Conservation (phyloP, 2,329 filamentous ascomycete genomes). For the Fusarium protoensiforme region DNA sequence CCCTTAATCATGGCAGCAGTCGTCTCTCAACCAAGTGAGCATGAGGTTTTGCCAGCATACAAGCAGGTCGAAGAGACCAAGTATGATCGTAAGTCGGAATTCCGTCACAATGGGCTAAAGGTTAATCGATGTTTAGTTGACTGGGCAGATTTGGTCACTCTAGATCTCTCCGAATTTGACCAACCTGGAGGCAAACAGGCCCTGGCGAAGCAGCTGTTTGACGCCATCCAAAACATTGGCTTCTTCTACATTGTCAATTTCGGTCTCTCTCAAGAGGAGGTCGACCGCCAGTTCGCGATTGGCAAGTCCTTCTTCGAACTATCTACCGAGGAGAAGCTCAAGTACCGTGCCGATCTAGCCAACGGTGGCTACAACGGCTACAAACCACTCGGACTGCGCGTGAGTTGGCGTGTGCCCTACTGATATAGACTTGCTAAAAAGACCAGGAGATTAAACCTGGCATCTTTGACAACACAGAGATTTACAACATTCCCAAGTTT, state of each 20-base stretch:
- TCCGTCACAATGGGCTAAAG: no score
- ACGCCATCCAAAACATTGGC: neutral
- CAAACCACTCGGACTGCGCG: neutral
- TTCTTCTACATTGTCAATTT: neutral
- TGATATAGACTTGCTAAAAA: neutral
- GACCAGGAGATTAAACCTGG: neutral
- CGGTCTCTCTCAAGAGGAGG: neutral
- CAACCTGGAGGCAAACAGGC: neutral
- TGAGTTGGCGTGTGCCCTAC: neutral
- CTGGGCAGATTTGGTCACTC: neutral
- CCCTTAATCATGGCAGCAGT: no score
- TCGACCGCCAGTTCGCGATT: neutral
- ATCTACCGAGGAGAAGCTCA: neutral
- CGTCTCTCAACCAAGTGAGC: neutral
- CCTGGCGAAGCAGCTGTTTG: neutral
- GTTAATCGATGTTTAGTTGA: neutral
- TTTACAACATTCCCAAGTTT: neutral
- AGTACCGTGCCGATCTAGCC: neutral
- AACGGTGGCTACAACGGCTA: neutral
- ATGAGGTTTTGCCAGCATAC: neutral
- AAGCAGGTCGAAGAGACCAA: neutral
- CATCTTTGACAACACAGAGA: neutral
- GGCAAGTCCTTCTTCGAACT: neutral
- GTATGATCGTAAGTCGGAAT: neutral
- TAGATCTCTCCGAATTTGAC: neutral